A percentile compares a stretch with the other conserved stretches of the same genome.
phyloP scores from a whole-genome alignment of 2,329 filamentous ascomycete genomes.

The Colletotrichum abscissum region DNA sequence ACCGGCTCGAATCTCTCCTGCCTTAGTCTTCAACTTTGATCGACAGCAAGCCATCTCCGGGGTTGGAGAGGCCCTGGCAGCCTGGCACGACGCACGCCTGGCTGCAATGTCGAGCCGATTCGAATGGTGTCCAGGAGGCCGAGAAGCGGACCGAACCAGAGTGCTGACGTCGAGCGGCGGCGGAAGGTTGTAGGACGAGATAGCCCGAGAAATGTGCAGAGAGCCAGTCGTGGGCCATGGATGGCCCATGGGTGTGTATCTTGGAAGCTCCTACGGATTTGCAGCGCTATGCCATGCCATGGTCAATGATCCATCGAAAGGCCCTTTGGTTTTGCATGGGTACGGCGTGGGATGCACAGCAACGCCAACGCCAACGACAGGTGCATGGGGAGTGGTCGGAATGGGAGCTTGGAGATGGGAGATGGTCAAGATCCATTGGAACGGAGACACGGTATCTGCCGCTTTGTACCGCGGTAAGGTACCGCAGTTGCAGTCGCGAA shows the following conservation, averaged over 20 bases:
- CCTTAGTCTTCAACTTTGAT: background rate
- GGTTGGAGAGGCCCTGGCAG: background rate
- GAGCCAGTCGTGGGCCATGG: no score
- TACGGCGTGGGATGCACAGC: constrained; percentile 3
- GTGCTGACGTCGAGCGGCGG: background rate
- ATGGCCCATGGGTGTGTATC: background rate
- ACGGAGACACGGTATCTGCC: constrained; percentile 31
- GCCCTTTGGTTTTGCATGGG: constrained; percentile 14
- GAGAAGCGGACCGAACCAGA: background rate
- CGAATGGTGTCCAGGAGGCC: background rate
- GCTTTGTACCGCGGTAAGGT: constrained; percentile 24
- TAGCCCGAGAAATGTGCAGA: background rate
- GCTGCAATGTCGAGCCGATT: background rate
- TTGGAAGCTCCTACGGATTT: background rate
- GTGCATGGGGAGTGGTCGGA: background rate
- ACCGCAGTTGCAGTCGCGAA: constrained; percentile 21
- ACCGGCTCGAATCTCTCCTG: background rate
- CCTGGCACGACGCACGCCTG: background rate
- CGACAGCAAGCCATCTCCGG: background rate
- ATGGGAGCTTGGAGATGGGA: background rate
- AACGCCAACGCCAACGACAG: background rate
- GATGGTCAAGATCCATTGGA: constrained; percentile 12
- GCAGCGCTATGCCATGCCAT: background rate
- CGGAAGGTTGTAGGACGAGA: background rate
- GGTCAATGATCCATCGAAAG: background rate